Base-by-base conservation (phyloP, 2,329 filamentous ascomycete species). In the Aspergillus sergii region DNA sequence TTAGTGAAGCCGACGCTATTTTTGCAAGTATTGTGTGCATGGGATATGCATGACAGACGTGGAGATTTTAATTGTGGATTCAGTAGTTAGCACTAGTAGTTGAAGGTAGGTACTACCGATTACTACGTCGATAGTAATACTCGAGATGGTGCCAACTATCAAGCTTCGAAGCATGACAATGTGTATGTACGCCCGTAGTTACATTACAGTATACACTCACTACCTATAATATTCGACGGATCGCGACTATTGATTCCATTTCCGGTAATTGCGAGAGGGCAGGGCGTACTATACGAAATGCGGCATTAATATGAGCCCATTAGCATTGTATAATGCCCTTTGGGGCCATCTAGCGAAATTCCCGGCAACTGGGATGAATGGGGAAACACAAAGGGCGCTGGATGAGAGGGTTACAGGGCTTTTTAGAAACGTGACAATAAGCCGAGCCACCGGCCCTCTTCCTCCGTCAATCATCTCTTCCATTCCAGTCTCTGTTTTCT, bases 31-130 rank as follows among this genome's bases (percentile, higher is more conserved):
- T 59, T 34, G 32, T 51, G 32, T 59, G 57, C 57, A 59, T 51
- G 32, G 57, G 21, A 50, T 41, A 59, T 59, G 57, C 57, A 51
- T n/a, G 45, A 51, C 46, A 59, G 45, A 59, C 19, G 57, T 51
- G 57, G 57, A 43, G 48, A 51, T 34, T 51, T 23, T 14, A 8
- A 11, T 30, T 21, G n/a, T 19, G 19, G 48, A 8, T 48, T 48
- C 6, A 26, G 54, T 30, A 43, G 21, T 30, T n/a, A 41, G 39
- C 16, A 41, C 54, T 43, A 43, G 34, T 45, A 57, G 36, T 57
- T 48, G 21, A 16, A 30, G 21, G 23, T 43, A 43, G 23, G 10
- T 19, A 36, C 26, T 46, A 34, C 10, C 16, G 28, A 16, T 12
- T 16, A 48, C 14, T 26, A 26, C 19, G 3, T 28, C 7, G 41